A percentile compares a stretch with the other conserved stretches of the same genome.
phyloP scores from a whole-genome alignment of 1,284 basidiomycete species.

The Microbotryum silenes-acaulis region DNA sequence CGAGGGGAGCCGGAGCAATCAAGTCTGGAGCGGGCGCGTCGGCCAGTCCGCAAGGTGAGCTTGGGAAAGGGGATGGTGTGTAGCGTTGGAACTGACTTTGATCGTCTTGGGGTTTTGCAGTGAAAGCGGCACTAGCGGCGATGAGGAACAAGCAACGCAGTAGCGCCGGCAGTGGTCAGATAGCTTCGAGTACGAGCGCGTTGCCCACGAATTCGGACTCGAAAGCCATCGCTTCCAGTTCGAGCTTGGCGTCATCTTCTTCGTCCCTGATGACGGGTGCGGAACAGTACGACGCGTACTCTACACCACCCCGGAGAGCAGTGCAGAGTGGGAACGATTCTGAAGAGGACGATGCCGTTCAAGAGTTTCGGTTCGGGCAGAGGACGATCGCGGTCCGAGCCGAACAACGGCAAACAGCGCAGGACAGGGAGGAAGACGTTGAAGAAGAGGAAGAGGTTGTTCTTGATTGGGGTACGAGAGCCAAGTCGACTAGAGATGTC shows the following conservation, averaged over 20 bases:
- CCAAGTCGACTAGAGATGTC: constrained; percentile 2
- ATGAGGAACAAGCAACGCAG: constrained; percentile 10
- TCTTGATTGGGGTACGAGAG: constrained; percentile 19
- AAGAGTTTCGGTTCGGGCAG: background rate
- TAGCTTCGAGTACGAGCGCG: too few species aligned
- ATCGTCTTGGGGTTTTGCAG: constrained; percentile 1
- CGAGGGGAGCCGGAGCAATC: too few species aligned
- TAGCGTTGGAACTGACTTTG: too few species aligned
- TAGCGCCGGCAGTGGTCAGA: background rate
- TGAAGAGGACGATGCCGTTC: background rate
- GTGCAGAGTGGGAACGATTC: background rate
- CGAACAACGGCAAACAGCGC: too few species aligned
- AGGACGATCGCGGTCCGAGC: background rate
- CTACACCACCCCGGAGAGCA: too few species aligned
- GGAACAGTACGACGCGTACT: too few species aligned
- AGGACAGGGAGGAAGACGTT: too few species aligned
- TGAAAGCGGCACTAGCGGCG: constrained; percentile 25
- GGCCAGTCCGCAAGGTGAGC: constrained; percentile 17
- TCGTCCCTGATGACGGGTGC: too few species aligned
- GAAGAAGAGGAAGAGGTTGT: background rate
- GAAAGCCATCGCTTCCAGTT: background rate
- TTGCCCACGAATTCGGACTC: background rate
- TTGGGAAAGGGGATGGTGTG: background rate
- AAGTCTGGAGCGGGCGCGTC: background rate
- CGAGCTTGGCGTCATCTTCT: too few species aligned